Conservation (phyloP, 305 asterid genomes). For the Solanum hybrid region DNA sequence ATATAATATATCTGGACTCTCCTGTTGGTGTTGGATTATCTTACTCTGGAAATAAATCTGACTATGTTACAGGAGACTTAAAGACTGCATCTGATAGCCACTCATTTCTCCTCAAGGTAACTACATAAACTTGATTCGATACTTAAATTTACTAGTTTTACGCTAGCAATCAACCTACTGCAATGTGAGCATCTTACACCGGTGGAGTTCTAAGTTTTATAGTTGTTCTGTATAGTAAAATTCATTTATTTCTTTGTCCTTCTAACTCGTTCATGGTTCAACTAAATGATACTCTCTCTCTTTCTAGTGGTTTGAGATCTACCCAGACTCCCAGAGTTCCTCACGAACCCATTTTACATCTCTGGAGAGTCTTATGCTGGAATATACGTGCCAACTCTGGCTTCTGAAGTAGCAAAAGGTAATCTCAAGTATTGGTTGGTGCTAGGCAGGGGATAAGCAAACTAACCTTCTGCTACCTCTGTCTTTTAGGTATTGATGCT, state of each 20-base stretch:
- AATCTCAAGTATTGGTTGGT: too few relatives aligned
- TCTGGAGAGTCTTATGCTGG: conserved; percentile 83
- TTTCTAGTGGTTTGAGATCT: conserved; percentile 84
- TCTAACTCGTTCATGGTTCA: neutral
- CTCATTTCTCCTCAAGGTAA: conserved; percentile 79
- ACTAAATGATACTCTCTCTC: conserved; percentile 6
- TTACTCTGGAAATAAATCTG: conserved; percentile 52
- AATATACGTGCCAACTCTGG: too few relatives aligned
- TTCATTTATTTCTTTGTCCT: neutral
- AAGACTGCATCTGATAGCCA: conserved; percentile 84
- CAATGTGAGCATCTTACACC: neutral
- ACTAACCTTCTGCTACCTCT: too few relatives aligned
- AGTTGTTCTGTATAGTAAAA: neutral
- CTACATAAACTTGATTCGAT: neutral
- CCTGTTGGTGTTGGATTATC: conserved; percentile 94
- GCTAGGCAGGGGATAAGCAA: too few relatives aligned
- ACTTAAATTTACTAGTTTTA: neutral
- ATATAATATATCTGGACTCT: conserved; percentile 68
- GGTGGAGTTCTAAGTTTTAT: neutral
- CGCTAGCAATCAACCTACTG: neutral
- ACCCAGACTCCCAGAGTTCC: conserved; percentile 72
- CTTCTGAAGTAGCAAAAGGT: too few relatives aligned
- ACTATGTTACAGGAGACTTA: conserved; percentile 66
- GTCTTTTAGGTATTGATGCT: too few relatives aligned
- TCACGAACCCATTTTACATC: conserved; percentile 61